Conservation (phyloP, 2,329 filamentous ascomycete species). For the Gyromitra esculenta region DNA sequence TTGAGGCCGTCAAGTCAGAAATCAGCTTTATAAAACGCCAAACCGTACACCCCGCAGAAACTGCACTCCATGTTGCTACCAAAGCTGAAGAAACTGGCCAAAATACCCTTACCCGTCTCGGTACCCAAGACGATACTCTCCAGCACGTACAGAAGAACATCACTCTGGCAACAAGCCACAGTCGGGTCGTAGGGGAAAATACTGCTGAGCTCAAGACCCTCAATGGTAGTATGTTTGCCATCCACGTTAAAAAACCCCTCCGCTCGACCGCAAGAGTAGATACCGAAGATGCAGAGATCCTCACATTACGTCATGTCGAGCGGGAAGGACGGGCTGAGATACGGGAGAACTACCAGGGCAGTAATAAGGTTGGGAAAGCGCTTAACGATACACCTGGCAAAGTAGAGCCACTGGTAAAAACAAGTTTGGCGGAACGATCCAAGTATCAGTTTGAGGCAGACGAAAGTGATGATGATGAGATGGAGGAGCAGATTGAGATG, state of each 20-base stretch:
- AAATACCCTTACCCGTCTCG: constrained; percentile 76
- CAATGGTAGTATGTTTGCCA: constrained; percentile 90
- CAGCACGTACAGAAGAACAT: constrained; percentile 85
- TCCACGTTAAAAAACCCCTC: constrained; percentile 81
- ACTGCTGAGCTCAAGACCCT: constrained; percentile 83
- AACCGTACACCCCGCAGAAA: constrained; percentile 76
- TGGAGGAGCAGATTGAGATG: constrained; percentile 76
- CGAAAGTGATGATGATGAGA: constrained; percentile 73
- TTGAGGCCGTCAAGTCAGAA: constrained; percentile 76
- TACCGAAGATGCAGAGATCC: constrained; percentile 73
- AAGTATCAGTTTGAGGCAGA: constrained; percentile 85
- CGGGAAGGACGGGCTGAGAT: constrained; percentile 73
- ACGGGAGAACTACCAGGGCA: constrained; percentile 66
- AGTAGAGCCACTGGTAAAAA: constrained; percentile 57
- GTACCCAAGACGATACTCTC: constrained; percentile 80
- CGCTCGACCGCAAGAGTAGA: constrained; percentile 73
- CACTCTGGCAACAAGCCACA: constrained; percentile 79
- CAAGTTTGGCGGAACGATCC: constrained; percentile 69
- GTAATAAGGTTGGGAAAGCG: constrained; percentile 67
- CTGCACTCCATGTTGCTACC: constrained; percentile 73
- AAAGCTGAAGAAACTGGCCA: constrained; percentile 76
- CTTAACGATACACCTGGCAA: constrained; percentile 62
- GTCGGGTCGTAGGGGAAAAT: constrained; percentile 79
- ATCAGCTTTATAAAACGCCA: constrained; percentile 80
- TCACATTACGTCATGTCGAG: constrained; percentile 75